Conservation (phyloP, 139 green algal genomes). For the Nannochloris sp. region DNA sequence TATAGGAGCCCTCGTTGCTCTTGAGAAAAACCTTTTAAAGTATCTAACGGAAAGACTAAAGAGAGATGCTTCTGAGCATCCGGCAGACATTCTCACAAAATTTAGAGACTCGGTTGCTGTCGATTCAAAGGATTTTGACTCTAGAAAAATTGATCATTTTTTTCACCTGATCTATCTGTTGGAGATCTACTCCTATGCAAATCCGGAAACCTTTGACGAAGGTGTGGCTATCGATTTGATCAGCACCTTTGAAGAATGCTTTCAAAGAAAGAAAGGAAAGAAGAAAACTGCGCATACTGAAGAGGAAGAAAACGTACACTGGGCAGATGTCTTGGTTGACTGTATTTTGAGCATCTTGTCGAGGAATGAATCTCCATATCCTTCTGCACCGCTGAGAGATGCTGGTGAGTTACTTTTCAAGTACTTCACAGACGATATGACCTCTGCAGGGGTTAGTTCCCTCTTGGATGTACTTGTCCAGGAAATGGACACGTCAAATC, state of each 20-base stretch:
- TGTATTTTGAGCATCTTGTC: conserved; percentile 61
- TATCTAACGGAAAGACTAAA: neutral
- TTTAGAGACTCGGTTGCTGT: no score
- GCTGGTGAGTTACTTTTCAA: conserved; percentile 58
- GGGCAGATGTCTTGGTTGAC: conserved; percentile 70
- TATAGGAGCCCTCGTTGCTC: neutral
- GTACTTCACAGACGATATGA: conserved; percentile 29
- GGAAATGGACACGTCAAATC: conserved; percentile 1
- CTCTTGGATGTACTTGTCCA: conserved; percentile 48
- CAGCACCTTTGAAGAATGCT: conserved; percentile 16
- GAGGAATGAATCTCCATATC: conserved; percentile 29
- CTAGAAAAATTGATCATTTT: conserved; percentile 15
- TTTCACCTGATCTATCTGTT: conserved; percentile 44
- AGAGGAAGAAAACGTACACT: conserved; percentile 27
- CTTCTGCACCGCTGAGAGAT: conserved; percentile 49
- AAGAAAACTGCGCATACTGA: conserved; percentile 5
- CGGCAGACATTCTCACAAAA: no score
- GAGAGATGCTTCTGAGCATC: no score
- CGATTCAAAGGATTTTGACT: neutral
- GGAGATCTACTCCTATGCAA: conserved; percentile 47
- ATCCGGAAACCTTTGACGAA: conserved; percentile 36
- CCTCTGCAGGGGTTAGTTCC: conserved; percentile 39
- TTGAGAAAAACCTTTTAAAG: neutral
- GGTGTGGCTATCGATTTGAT: conserved; percentile 36
- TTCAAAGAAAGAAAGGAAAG: conserved; percentile 7